Evolutionary conservation across 805 yeast genomes (phyloP).

Genomic region (Huiozyma naganishii): DNA sequence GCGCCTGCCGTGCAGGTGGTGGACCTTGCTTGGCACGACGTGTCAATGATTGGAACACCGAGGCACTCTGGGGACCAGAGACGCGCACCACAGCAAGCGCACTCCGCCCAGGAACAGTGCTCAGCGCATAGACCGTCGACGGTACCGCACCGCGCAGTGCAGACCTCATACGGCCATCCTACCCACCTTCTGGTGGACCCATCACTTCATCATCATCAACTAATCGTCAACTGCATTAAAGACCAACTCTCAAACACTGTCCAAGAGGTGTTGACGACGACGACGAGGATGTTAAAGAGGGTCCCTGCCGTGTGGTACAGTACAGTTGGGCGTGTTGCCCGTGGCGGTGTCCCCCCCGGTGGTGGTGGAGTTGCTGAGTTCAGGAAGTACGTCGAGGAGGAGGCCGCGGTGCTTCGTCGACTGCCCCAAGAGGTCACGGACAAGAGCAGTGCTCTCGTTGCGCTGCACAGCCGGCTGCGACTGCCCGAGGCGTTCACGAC

Average conservation of each 20-base stretch:
- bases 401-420: slow-evolving; percentile 12
- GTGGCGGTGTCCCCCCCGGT: neutral
- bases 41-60: slow-evolving; percentile 41
- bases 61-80: slow-evolving; percentile 55
- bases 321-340: neutral
- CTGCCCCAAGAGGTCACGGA: slow-evolving; percentile 40
- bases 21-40: slow-evolving; percentile 1
- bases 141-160: neutral
- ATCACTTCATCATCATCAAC: too few relatives aligned
- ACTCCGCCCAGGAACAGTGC: slow-evolving; percentile 51
- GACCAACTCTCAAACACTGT: too few relatives aligned
- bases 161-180: too few relatives aligned
- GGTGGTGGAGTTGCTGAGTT: slow-evolving; percentile 6
- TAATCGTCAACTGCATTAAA: too few relatives aligned
- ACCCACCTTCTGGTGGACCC: too few relatives aligned
- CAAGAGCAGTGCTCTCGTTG: slow-evolving; percentile 59
- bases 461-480: slow-evolving; percentile 67
- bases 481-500: slow-evolving; percentile 48
- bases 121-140: slow-evolving; percentile 74
- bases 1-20: slow-evolving; percentile 46
- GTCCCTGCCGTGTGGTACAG: neutral
- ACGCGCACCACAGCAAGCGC: slow-evolving; percentile 82
- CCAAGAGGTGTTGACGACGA: neutral
- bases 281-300: neutral
- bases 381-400: slow-evolving; percentile 14